These are phyloP conservation scores for Solanum rostratum DNA, from an alignment of 257 asterid genomes.

Conservation along the genomic window DNA sequence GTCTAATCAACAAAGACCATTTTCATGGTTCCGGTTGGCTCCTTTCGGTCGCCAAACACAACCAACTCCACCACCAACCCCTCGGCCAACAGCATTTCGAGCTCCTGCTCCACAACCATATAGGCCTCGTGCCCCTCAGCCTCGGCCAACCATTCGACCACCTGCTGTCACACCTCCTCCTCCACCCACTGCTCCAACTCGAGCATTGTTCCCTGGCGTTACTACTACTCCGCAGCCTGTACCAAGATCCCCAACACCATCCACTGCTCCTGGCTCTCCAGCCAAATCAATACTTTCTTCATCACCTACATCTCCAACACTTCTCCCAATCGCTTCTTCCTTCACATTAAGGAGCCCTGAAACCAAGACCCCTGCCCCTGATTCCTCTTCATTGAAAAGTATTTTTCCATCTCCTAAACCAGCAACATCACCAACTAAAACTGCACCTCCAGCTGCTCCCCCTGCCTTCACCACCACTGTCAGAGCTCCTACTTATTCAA, in stretches of 20 bases:
- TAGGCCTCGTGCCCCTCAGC: background rate
- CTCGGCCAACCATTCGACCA: background rate
- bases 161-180: background rate
- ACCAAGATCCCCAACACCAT: conserved; percentile 14
- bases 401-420: conserved; percentile 13
- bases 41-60: background rate
- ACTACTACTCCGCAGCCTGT: background rate
- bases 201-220: background rate
- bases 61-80: background rate
- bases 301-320: conserved; percentile 3
- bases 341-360: conserved; percentile 8
- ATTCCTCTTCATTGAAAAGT: conserved; percentile 10
- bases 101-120: background rate
- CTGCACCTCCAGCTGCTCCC: background rate
- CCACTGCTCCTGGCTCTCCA: conserved; percentile 12
- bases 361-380: background rate
- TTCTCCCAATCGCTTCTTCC: background rate
- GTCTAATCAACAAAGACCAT: conserved; percentile 1
- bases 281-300: background rate
- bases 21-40: conserved; percentile 2
- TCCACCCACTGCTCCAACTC: background rate
- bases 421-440: background rate
- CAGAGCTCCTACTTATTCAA: conserved; percentile 9
- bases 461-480: background rate
- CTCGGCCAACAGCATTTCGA: background rate